Evolutionary conservation across 306 rosid species (phyloP).

Genomic region (Begonia peltatifolia): DNA sequence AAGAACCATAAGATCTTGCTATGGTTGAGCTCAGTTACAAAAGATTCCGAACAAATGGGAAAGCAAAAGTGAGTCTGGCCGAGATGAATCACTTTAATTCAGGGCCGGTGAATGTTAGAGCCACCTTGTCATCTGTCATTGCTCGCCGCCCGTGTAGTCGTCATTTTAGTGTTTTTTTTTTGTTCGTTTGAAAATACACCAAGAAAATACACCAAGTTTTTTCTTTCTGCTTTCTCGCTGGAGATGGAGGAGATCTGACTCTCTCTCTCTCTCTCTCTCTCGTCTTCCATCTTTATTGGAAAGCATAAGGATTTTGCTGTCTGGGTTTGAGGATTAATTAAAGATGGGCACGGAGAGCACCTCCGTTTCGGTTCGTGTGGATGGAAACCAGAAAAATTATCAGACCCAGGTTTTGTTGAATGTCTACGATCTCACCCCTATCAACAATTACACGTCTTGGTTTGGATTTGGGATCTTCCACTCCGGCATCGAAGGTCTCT

Average conservation of each 20-base stretch:
- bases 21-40: too few relatives aligned
- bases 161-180: neutral
- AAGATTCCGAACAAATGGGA: too few relatives aligned
- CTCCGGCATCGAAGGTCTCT: constrained; percentile 84
- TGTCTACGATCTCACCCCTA: constrained; percentile 87
- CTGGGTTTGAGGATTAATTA: constrained; percentile 4
- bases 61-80: too few relatives aligned
- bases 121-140: too few relatives aligned
- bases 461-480: constrained; percentile 87
- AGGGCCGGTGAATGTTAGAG: too few relatives aligned
- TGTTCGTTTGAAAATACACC: neutral
- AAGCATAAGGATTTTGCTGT: constrained; percentile 10
- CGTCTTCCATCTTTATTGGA: constrained; percentile 11
- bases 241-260: constrained; percentile 33
- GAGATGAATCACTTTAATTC: too few relatives aligned
- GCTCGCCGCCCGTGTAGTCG: too few relatives aligned
- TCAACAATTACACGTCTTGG: constrained; percentile 68
- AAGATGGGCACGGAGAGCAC: constrained; percentile 46
- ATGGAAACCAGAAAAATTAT: constrained; percentile 9
- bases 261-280: neutral
- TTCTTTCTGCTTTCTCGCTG: constrained; percentile 7
- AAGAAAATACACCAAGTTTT: constrained; percentile 3
- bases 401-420: constrained; percentile 44
- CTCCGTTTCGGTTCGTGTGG: constrained; percentile 24
- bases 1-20: too few relatives aligned